These are phyloP conservation scores for Fomitiporia mediterranea DNA, from an alignment of 1,284 basidiomycete genomes.

Conservation along the genomic window DNA sequence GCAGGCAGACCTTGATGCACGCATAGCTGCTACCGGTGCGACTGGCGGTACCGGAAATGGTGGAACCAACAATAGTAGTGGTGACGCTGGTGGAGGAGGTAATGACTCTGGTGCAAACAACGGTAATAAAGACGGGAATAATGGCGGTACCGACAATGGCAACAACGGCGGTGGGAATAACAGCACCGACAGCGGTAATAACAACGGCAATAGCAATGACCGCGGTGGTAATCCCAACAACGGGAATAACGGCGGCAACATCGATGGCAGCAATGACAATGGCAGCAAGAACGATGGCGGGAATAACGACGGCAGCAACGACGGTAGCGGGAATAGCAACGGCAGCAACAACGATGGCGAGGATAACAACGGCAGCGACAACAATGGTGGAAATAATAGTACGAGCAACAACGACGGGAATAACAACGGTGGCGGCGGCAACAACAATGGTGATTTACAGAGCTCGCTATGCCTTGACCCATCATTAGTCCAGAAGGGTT, in stretches of 20 bases:
- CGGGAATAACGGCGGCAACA: not conserved
- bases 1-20: slow-evolving; percentile 33
- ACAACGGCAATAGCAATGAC: not conserved
- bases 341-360: slow-evolving; percentile 6
- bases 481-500: slow-evolving; percentile 41
- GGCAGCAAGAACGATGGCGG: not conserved
- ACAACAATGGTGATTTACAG: slow-evolving; percentile 27
- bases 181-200: slow-evolving; percentile 9
- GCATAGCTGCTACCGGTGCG: slow-evolving; percentile 40
- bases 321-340: slow-evolving; percentile 22
- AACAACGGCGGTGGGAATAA: not conserved
- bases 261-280: not conserved
- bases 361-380: slow-evolving; percentile 2
- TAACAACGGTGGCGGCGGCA: not conserved
- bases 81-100: slow-evolving; percentile 20
- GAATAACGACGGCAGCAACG: not conserved
- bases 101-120: slow-evolving; percentile 17
- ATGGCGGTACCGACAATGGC: slow-evolving; percentile 8
- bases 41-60: slow-evolving; percentile 12
- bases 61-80: not conserved
- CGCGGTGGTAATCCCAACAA: slow-evolving; percentile 24
- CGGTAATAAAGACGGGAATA: not conserved
- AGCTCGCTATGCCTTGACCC: slow-evolving; percentile 37
- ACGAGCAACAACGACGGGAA: slow-evolving; percentile 3
- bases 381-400: not conserved